Percentiles rank a stretch among this genome's conserved stretches.
phyloP scores from a whole-genome alignment of 2,329 filamentous ascomycete genomes.

The Chaetomiaceae sp. region DNA sequence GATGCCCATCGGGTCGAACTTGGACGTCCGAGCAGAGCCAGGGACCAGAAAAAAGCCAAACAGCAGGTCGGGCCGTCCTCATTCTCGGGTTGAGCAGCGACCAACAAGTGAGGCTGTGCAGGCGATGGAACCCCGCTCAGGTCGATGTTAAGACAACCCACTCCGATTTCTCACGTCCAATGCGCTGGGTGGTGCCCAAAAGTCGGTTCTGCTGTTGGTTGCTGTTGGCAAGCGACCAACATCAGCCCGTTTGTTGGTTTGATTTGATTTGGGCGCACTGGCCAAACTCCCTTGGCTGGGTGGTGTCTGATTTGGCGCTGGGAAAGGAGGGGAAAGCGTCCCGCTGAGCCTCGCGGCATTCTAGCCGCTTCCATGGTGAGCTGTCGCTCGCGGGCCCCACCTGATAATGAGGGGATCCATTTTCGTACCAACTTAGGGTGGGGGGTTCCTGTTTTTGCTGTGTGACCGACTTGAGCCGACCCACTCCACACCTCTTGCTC shows the following conservation, averaged over 20 bases:
- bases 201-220: too few species aligned
- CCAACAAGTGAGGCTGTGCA: constrained; percentile 7
- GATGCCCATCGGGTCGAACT: not conserved
- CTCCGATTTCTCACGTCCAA: too few species aligned
- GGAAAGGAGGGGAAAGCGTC: not conserved
- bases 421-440: not conserved
- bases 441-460: not conserved
- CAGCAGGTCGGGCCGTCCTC: not conserved
- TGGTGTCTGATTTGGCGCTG: too few species aligned
- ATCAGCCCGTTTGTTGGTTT: not conserved
- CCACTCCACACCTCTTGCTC: not conserved
- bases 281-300: not conserved
- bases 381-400: constrained; percentile 10
- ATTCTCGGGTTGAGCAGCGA: too few species aligned
- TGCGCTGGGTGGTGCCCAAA: too few species aligned
- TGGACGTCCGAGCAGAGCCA: not conserved
- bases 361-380: constrained; percentile 20
- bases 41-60: not conserved
- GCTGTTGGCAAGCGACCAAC: not conserved
- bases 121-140: not conserved
- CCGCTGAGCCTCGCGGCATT: constrained; percentile 8
- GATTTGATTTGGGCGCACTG: not conserved
- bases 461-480: too few species aligned
- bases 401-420: not conserved
- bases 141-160: too few species aligned